Conservation (phyloP, 2,329 filamentous ascomycete species). For the Sporothrix sp. region DNA sequence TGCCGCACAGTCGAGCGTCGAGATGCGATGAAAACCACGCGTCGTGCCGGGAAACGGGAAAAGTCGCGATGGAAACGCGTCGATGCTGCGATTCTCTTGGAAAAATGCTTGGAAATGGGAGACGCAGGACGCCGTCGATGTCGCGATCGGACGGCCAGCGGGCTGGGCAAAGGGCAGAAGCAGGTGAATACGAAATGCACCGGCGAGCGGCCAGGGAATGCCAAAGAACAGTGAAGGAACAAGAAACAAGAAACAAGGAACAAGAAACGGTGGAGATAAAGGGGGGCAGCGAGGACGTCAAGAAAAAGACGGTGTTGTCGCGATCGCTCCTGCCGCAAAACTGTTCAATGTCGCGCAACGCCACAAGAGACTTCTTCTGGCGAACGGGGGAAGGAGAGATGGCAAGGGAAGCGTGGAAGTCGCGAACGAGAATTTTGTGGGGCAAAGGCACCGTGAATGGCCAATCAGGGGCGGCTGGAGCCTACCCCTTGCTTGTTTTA, state of each 20-base stretch:
- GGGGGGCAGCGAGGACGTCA: background rate
- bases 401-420: conserved; percentile 8
- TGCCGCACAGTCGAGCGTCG: background rate
- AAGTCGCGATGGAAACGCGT: background rate
- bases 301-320: background rate
- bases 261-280: background rate
- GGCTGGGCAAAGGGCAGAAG: background rate
- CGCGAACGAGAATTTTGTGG: conserved; percentile 10
- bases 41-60: too few species aligned
- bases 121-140: background rate
- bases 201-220: background rate
- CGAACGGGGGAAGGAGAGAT: conserved; percentile 5
- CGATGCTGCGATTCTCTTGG: too few species aligned
- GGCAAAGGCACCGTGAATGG: background rate
- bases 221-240: background rate
- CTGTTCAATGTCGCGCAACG: conserved; percentile 11
- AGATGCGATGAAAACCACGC: background rate
- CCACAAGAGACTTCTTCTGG: conserved; percentile 6
- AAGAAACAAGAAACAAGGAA: background rate
- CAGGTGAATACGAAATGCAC: background rate
- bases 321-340: conserved; percentile 9
- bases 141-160: background rate
- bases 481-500: conserved; percentile 9
- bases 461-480: conserved; percentile 1
- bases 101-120: background rate